These are phyloP conservation scores for Thozetella sp. DNA, from an alignment of 495 filamentous ascomycete genomes.

Conservation along the genomic window DNA sequence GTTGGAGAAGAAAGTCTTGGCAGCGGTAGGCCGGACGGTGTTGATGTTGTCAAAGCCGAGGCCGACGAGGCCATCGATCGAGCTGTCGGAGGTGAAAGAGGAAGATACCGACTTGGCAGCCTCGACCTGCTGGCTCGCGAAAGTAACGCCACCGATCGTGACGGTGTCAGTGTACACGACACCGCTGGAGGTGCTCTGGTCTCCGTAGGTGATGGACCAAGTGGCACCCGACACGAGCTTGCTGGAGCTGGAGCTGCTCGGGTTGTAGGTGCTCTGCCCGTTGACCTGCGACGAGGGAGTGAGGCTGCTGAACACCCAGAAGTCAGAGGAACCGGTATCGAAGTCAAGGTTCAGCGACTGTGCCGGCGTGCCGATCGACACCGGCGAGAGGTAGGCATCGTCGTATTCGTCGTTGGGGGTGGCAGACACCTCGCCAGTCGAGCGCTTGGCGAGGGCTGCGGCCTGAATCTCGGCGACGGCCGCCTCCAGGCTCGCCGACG, in stretches of 20 bases:
- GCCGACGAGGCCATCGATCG: slow-evolving; percentile 69
- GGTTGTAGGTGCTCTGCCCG: slow-evolving; percentile 60
- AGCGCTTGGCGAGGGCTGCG: background rate
- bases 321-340: slow-evolving; percentile 76
- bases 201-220: slow-evolving; percentile 77
- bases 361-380: slow-evolving; percentile 70
- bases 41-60: slow-evolving; percentile 77
- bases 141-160: slow-evolving; percentile 69
- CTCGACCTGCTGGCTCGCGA: slow-evolving; percentile 73
- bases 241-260: slow-evolving; percentile 46
- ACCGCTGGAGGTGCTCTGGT: slow-evolving; percentile 68
- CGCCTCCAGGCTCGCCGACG: background rate
- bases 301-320: slow-evolving; percentile 63
- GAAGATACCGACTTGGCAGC: slow-evolving; percentile 66
- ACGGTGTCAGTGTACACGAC: slow-evolving; percentile 76
- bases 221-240: slow-evolving; percentile 50
- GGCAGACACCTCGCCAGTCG: background rate
- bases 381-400: slow-evolving; percentile 64
- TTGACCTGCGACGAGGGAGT: slow-evolving; percentile 39
- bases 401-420: slow-evolving; percentile 57
- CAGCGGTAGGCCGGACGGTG: slow-evolving; percentile 59
- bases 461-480: background rate
- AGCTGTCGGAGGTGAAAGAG: slow-evolving; percentile 65
- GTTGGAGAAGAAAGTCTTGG: slow-evolving; percentile 79
- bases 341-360: slow-evolving; percentile 73